phyloP scores from a whole-genome alignment of 139 green algal species.

The Mychonastes homosphaera region DNA sequence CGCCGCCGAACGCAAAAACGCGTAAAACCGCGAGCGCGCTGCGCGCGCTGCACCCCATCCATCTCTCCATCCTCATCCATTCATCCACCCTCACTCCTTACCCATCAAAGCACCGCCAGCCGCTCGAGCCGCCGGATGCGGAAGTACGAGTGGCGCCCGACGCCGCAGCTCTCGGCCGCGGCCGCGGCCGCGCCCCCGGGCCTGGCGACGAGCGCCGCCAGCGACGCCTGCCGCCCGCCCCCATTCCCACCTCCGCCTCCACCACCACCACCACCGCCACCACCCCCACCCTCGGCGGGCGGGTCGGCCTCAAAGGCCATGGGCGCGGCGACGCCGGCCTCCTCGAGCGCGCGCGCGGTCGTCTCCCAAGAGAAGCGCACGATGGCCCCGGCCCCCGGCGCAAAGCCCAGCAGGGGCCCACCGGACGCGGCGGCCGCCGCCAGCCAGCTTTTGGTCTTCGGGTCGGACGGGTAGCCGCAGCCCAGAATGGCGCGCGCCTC shows the following conservation, averaged over 20 bases:
- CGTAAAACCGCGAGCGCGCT: too few relatives aligned
- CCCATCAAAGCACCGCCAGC: slow-evolving; percentile 16
- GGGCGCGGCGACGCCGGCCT: not conserved
- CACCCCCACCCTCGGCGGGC: not conserved
- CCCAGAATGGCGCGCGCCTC: not conserved
- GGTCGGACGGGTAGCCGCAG: slow-evolving; percentile 49
- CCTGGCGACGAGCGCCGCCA: too few relatives aligned
- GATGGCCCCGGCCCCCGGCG: not conserved
- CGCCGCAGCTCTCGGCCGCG: slow-evolving; percentile 22
- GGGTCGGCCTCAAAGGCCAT: slow-evolving; percentile 25
- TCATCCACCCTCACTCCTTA: too few relatives aligned
- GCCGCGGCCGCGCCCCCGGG: too few relatives aligned
- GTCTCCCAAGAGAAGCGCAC: not conserved
- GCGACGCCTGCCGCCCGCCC: not conserved
- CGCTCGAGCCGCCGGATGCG: slow-evolving; percentile 41
- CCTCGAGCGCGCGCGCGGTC: slow-evolving; percentile 21
- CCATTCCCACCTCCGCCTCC: not conserved
- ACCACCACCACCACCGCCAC: not conserved
- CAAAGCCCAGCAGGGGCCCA: not conserved
- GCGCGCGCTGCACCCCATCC: too few relatives aligned
- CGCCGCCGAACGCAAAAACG: too few relatives aligned
- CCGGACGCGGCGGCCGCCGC: too few relatives aligned
- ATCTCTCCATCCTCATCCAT: not conserved
- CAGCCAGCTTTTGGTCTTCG: slow-evolving; percentile 57
- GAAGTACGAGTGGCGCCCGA: slow-evolving; percentile 51